Evolutionary conservation across 345 rosid genomes (phyloP), one percentile per base, ranked within the genome.

Genomic region (Bruguiera sexangula): DNA sequence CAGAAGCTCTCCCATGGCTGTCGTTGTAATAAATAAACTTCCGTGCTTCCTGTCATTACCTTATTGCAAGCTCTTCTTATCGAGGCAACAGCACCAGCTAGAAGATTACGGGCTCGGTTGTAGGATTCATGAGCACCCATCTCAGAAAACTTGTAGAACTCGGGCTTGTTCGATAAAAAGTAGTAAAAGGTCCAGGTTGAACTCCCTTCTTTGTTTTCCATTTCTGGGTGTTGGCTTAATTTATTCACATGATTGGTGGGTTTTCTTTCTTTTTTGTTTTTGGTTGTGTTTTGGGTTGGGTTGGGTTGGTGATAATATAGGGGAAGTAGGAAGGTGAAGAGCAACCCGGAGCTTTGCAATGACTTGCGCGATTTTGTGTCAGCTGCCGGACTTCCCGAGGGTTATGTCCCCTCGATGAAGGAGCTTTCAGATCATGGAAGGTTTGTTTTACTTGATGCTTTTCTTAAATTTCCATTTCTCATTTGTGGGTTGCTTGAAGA

Each of bases 381-480:
- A 50, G 75, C 74, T 63, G 83, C 79, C 72, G 96, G 93, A 39
- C 81, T 92, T 75, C 91, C 96, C 7, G 69, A 79, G 53, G 86
- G 76, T 60, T 89, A 88, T 77, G 86, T 92, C 16, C 99, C 97
- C 3, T 81, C 97, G 50, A 60, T 75, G 74, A 95, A 92, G 82
- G 99, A 92, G 75, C 87, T 95, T 58, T 79, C 82, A 13, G 81
- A 77, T 67, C 82, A 88, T 71, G 94, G 93, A 88, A 92, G 99
- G 99, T 95, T 67, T 34, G 21, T 8, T 32, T 58, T 59, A 34
- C 66, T 13, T 34, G 21, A 39, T 63, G 15, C 57, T 67, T 8
- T 53, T 53, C 9, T 26, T 54, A 56, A 67, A 13, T n/a, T 18
- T 37, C 39, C 9, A 43, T 6, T 51, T 64, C 62, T 43, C 22